Evolutionary conservation across 1,139 yeast genomes (phyloP).

Genomic region (Lizanozyma gosingica): DNA sequence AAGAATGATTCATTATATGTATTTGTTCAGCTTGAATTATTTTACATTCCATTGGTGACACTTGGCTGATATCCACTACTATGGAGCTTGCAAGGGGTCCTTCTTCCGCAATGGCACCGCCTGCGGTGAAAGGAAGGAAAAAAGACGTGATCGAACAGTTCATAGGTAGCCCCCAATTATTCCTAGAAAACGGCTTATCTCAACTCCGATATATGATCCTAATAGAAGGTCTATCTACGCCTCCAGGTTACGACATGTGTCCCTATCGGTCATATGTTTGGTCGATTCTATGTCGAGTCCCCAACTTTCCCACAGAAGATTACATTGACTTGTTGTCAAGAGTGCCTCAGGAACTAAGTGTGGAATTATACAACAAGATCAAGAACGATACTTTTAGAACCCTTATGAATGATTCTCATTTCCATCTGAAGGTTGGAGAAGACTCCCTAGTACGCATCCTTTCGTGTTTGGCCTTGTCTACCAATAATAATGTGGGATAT

Average conservation of each 20-base stretch:
- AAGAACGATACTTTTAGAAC: constrained; percentile 85
- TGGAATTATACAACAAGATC: constrained; percentile 55
- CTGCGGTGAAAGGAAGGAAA: constrained; percentile 30
- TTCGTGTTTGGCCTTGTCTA: constrained; percentile 60
- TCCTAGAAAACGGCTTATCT: constrained; percentile 62
- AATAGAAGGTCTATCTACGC: constrained; percentile 62
- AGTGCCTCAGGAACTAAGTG: constrained; percentile 42
- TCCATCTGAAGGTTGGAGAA: constrained; percentile 62
- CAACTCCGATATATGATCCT: constrained; percentile 73
- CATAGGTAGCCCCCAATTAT: constrained; percentile 50
- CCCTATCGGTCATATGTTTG: constrained; percentile 74
- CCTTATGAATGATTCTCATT: constrained; percentile 61
- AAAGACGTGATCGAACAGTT: constrained; percentile 63
- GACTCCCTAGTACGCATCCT: constrained; percentile 59
- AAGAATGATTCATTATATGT: too few relatives aligned
- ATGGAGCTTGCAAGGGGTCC: background rate
- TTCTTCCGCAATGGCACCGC: background rate
- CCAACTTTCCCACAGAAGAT: constrained; percentile 44
- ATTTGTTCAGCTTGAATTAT: too few relatives aligned
- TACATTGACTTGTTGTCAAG: constrained; percentile 48
- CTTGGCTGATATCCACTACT: too few relatives aligned
- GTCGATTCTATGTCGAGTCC: constrained; percentile 66
- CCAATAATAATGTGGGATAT: constrained; percentile 38
- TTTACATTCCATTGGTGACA: too few relatives aligned
- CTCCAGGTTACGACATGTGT: constrained; percentile 42